These are phyloP conservation scores for Yamadazyma philogaea DNA, from an alignment of 805 yeast genomes.

Conservation along the genomic window DNA sequence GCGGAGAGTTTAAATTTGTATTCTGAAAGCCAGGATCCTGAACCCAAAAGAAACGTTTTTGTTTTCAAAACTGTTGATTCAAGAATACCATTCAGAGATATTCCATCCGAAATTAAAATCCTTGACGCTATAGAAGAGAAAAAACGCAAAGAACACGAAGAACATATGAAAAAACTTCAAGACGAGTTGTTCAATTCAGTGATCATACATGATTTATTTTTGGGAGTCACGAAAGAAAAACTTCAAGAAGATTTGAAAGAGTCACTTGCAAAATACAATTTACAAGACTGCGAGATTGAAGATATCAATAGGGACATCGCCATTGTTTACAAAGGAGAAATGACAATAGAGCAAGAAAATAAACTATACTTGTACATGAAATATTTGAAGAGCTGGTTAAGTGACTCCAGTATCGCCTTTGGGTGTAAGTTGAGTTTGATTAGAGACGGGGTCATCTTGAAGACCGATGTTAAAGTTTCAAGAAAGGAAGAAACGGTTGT, in stretches of 20 bases:
- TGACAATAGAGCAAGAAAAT: constrained; percentile 38
- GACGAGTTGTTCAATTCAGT: constrained; percentile 48
- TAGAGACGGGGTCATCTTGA: constrained; percentile 21
- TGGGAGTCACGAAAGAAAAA: constrained; percentile 47
- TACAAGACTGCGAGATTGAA: constrained; percentile 1
- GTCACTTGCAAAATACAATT: constrained; percentile 18
- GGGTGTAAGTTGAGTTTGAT: constrained; percentile 45
- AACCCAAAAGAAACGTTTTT: constrained; percentile 72
- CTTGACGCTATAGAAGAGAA: constrained; percentile 31
- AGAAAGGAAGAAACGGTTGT: neutral
- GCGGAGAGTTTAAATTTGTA: constrained; percentile 57
- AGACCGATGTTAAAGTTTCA: constrained; percentile 11
- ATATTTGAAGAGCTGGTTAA: constrained; percentile 29
- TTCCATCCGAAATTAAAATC: constrained; percentile 19
- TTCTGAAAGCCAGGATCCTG: constrained; percentile 76
- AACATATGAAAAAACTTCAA: constrained; percentile 17
- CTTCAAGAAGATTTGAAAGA: constrained; percentile 31
- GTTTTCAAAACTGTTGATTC: constrained; percentile 41
- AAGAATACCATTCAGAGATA: constrained; percentile 31
- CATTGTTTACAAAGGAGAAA: constrained; percentile 12
- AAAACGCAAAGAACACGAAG: constrained; percentile 21
- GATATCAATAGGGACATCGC: neutral
- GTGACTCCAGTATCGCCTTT: constrained; percentile 46
- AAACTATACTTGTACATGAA: constrained; percentile 42
- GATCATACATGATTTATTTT: constrained; percentile 48